Percentiles rank a stretch among this genome's conserved stretches.
Evolutionary conservation across 2,329 filamentous ascomycete species (phyloP).

Genomic region (Paracorniculantispora psalliotae): DNA sequence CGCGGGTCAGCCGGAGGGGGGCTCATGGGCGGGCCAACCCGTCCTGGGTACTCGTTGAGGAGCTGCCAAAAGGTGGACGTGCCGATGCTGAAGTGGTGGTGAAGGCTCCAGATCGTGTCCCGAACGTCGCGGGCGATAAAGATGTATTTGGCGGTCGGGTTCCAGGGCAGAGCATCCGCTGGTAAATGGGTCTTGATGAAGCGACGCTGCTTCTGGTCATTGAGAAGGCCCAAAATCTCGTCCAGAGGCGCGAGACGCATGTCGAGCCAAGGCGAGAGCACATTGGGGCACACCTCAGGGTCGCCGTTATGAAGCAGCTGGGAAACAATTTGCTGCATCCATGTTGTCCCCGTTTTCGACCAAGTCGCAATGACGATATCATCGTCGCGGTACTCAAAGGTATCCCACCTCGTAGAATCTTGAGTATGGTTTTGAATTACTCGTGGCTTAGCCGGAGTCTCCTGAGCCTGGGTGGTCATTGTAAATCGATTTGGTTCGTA

Average conservation of each 20-base stretch:
- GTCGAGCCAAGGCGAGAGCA: conserved; percentile 12
- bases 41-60: not conserved
- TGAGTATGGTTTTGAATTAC: conserved; percentile 9
- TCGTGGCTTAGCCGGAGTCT: conserved; percentile 1
- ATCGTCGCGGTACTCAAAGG: conserved; percentile 8
- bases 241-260: conserved; percentile 3
- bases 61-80: conserved; percentile 3
- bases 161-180: conserved; percentile 6
- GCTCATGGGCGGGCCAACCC: not conserved
- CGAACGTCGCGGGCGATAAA: conserved; percentile 13
- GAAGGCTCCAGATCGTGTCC: conserved; percentile 12
- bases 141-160: conserved; percentile 13
- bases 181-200: conserved; percentile 14
- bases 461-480: not conserved
- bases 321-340: conserved; percentile 15
- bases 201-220: conserved; percentile 8
- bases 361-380: conserved; percentile 13
- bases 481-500: too few species aligned
- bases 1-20: conserved; percentile 4
- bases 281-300: not conserved
- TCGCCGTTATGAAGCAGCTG: conserved; percentile 5
- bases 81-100: conserved; percentile 11
- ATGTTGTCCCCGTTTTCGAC: conserved; percentile 13
- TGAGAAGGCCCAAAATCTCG: not conserved
- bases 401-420: conserved; percentile 15